These are phyloP conservation scores for Wickerhamiella spandovensis DNA, from an alignment of 805 yeast species.

Conservation along the genomic window DNA sequence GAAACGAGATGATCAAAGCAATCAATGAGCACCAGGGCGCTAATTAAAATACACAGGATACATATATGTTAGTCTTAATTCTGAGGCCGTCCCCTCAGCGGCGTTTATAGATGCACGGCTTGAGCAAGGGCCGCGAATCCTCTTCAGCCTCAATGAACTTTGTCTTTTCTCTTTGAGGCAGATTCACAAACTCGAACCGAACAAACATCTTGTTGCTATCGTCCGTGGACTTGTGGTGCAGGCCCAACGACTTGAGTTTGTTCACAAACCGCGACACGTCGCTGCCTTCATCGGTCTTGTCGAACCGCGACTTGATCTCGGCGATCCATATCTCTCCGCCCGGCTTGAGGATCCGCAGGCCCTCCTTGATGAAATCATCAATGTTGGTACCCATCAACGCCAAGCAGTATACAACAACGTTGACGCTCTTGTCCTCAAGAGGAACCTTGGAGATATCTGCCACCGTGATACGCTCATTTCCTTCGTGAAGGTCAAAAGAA, in stretches of 20 bases:
- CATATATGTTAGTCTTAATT: not conserved
- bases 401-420: constrained; percentile 83
- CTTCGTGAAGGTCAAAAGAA: constrained; percentile 82
- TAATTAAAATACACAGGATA: not conserved
- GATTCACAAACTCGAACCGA: constrained; percentile 81
- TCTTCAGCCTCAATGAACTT: constrained; percentile 50
- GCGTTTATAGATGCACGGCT: constrained; percentile 85
- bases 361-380: constrained; percentile 82
- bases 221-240: constrained; percentile 80
- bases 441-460: constrained; percentile 93
- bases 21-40: constrained; percentile 15
- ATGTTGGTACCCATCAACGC: constrained; percentile 97
- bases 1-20: constrained; percentile 74
- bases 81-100: constrained; percentile 4
- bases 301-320: constrained; percentile 85
- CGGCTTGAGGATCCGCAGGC: constrained; percentile 73
- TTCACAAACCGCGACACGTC: constrained; percentile 51
- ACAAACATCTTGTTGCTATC: constrained; percentile 86
- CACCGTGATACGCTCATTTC: constrained; percentile 85
- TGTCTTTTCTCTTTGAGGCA: constrained; percentile 31
- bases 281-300: constrained; percentile 33
- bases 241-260: constrained; percentile 60
- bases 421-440: constrained; percentile 59
- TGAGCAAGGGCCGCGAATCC: constrained; percentile 53
- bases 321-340: constrained; percentile 96